phyloP scores from a whole-genome alignment of 2,329 filamentous ascomycete species.

The Teratosphaeria destructans region DNA sequence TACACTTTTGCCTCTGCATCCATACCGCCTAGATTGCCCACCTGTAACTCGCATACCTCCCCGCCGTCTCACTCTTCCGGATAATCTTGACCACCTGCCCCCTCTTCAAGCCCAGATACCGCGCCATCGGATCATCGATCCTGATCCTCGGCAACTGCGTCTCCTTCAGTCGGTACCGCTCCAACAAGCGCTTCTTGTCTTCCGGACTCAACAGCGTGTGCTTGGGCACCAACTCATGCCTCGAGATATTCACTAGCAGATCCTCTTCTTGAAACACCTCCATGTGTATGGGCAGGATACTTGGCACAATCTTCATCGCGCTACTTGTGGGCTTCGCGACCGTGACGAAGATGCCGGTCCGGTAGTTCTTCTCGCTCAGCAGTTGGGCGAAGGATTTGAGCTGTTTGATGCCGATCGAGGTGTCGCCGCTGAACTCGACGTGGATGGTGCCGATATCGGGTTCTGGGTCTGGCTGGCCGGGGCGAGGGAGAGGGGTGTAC shows the following conservation, averaged over 20 bases:
- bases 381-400: conserved; percentile 82
- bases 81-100: conserved; percentile 99
- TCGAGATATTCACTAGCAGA: conserved; percentile 93
- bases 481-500: conserved; percentile 61
- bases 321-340: conserved; percentile 72
- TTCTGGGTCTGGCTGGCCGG: conserved; percentile 36
- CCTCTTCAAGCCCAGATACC: conserved; percentile 80
- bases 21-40: conserved; percentile 39
- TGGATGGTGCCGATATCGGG: conserved; percentile 75
- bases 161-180: conserved; percentile 91
- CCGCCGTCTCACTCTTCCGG: conserved; percentile 85
- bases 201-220: conserved; percentile 83
- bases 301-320: conserved; percentile 75
- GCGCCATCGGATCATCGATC: conserved; percentile 81
- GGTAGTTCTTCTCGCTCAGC: conserved; percentile 68
- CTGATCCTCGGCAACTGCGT: conserved; percentile 91
- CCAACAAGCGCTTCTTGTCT: conserved; percentile 76
- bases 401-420: conserved; percentile 78
- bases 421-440: conserved; percentile 79
- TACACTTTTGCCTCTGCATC: not conserved
- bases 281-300: conserved; percentile 67
- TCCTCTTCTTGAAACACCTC: conserved; percentile 96
- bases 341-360: conserved; percentile 84
- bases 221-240: conserved; percentile 90
- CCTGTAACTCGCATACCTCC: conserved; percentile 90